Conservation (phyloP, 345 rosid species). For the Pistacia integerrima region DNA sequence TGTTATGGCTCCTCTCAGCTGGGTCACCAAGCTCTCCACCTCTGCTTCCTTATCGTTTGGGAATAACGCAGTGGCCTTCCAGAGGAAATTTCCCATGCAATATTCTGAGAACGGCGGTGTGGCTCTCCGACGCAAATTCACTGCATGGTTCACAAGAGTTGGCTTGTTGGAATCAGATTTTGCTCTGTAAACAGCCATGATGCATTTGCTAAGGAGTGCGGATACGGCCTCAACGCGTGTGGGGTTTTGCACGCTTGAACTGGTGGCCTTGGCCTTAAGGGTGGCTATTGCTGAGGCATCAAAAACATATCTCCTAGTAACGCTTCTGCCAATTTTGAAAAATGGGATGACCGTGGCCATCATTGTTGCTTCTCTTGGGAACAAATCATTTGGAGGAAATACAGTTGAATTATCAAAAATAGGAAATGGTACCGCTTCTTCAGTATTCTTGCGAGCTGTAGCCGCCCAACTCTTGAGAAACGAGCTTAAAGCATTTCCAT, state of each 20-base stretch:
- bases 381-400: slow-evolving; percentile 27
- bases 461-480: too few relatives aligned
- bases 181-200: slow-evolving; percentile 30
- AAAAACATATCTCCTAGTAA: slow-evolving; percentile 46
- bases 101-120: slow-evolving; percentile 33
- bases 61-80: slow-evolving; percentile 20
- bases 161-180: slow-evolving; percentile 29
- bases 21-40: slow-evolving; percentile 6
- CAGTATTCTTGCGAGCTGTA: background rate
- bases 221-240: slow-evolving; percentile 54
- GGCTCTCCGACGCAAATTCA: slow-evolving; percentile 37
- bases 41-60: slow-evolving; percentile 8
- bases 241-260: slow-evolving; percentile 35
- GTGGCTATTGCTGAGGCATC: slow-evolving; percentile 35
- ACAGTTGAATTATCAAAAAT: slow-evolving; percentile 32
- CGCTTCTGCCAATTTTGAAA: slow-evolving; percentile 21
- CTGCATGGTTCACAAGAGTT: slow-evolving; percentile 33
- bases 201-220: slow-evolving; percentile 47
- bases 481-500: too few relatives aligned
- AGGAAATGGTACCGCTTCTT: slow-evolving; percentile 19
- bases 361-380: background rate
- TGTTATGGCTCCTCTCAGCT: slow-evolving; percentile 11
- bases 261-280: slow-evolving; percentile 36
- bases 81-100: slow-evolving; percentile 47
- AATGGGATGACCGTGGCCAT: background rate